Percentiles rank a stretch among this genome's conserved stretches.
These are phyloP conservation scores for Amaranthus palmeri DNA, from an alignment of 148 eudicot genomes.

Conservation along the genomic window DNA sequence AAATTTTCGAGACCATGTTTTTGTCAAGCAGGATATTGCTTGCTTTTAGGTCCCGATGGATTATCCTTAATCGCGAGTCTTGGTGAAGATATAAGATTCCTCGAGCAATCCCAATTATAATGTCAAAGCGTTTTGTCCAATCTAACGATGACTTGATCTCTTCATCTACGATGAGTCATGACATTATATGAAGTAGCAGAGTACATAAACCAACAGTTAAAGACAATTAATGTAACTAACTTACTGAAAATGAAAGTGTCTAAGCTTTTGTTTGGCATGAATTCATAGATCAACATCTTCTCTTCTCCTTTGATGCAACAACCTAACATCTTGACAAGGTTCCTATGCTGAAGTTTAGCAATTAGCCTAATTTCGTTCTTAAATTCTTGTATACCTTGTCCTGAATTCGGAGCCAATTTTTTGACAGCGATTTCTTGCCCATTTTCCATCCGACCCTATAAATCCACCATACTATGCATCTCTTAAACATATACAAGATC, in stretches of 20 bases:
- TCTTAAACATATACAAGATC: too few species aligned
- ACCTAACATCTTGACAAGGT: slow-evolving; percentile 3
- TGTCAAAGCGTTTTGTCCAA: slow-evolving; percentile 31
- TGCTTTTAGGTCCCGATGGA: slow-evolving; percentile 44
- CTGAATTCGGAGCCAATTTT: background rate
- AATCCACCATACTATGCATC: too few species aligned
- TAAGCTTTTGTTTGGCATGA: slow-evolving; percentile 8
- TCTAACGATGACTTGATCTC: slow-evolving; percentile 13
- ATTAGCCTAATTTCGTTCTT: background rate
- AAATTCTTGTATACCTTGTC: slow-evolving; percentile 6
- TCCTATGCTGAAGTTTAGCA: slow-evolving; percentile 1
- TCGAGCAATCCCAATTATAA: slow-evolving; percentile 32
- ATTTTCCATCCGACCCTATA: background rate
- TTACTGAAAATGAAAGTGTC: background rate
- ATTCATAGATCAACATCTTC: slow-evolving; percentile 4
- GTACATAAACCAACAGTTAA: background rate
- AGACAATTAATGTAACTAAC: background rate
- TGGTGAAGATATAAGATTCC: slow-evolving; percentile 46
- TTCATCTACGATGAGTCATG: slow-evolving; percentile 17
- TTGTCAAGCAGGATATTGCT: slow-evolving; percentile 38
- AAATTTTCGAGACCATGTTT: slow-evolving; percentile 37
- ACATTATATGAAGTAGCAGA: background rate
- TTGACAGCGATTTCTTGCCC: slow-evolving; percentile 1
- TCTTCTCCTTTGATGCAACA: background rate
- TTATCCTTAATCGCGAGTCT: slow-evolving; percentile 40